Evolutionary conservation across 805 yeast species (phyloP), one percentile per base, ranked within the genome.

Genomic region (Myxozyma mucilagina): DNA sequence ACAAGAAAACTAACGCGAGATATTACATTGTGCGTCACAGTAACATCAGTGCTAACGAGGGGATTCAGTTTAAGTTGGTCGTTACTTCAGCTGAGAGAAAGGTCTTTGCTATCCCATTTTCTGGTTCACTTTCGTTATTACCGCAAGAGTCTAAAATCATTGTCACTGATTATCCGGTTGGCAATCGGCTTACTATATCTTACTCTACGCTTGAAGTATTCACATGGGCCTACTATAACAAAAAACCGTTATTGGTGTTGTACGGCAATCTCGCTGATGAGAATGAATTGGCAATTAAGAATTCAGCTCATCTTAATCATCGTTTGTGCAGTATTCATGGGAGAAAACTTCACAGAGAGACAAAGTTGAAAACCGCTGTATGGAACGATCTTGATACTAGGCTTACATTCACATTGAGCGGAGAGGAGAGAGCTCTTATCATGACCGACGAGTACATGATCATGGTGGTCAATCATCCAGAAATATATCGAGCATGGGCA

Each of bases 401-500:
- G 11, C n/a, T 57, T 24, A 20, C 53, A 10, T 51, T 58, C 29
- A 14, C 24, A 8, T 42, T 61, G n/a, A 41, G 48, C 32, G 61
- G 61, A 2, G 58, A 56, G 51, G 36, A 18, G 16, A n/a, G 47
- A 2, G 59, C 58, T 11, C 24, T 53, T n/a, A 42, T 61, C 14
- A 32, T 42, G 29, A 32, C 49, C 36, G 31, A 39, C 4, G 59
- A 56, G 18, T 61, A 53, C 16, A 51, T 43, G 36, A 42, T 61
- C 18, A 13, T 57, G n/a, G 14, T 61, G 32, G 31, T 61, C 32
- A 57, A 53, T 35, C 44, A 57, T 10, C 64, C 64, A 4, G 61
- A 53, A 7, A 48, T 61, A 29, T 57, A 61, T 42, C 47, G 39
- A 6, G 64, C 55, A 10, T 61, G 64, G 64, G 61, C 64, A 8